Base-by-base conservation (phyloP, 441 rosid species). In the Corymbia calophylla region DNA sequence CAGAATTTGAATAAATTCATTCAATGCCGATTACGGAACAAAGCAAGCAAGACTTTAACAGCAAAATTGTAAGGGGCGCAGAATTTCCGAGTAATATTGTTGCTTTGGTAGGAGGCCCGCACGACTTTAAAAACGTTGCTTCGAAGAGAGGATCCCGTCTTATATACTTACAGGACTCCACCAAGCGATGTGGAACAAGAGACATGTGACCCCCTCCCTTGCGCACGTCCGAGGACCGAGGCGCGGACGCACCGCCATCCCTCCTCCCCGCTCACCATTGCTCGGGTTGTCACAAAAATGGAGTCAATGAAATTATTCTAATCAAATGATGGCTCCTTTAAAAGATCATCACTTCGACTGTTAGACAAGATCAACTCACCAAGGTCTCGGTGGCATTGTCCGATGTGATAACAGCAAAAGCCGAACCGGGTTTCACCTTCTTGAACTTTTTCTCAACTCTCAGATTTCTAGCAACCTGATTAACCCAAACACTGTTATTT, bases 381-480 rank as follows among this genome's bases (percentile, higher is more conserved):
- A 95, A 88, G 84, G 95, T 80, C 62, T 94, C 98, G 85, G 90
- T 90, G 86, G 93, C 90, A 89, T 89, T 93, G 84, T 92, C 89
- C 66, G 99, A 95, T 87, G 97, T 96, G 64, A 95, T 92, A 90
- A 96, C 89, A 56, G 97, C 93, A 80, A 35, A 92, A 89, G 94
- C 92, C 91, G 92, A 92, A 64, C 95, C 95, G 3, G 94, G 94
- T 80, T 89, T 95, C 91, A 82, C 51, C 92, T 91, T 94, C 49
- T 89, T 90, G 84, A 47, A 91, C 53, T 89, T 90, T 89, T 89
- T 90, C 86, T 90, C 91, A 85, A 88, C 82, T 92, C 86, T 93
- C 88, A 92, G 92, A 90, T 90, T 89, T 89, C 89, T 93, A 55
- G 89, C 87, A 68, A 90, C 90, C 85, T 86, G 93, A 87, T 91